These are phyloP conservation scores for Clavispora phyllophila DNA, from an alignment of 805 yeast species.

Conservation along the genomic window DNA sequence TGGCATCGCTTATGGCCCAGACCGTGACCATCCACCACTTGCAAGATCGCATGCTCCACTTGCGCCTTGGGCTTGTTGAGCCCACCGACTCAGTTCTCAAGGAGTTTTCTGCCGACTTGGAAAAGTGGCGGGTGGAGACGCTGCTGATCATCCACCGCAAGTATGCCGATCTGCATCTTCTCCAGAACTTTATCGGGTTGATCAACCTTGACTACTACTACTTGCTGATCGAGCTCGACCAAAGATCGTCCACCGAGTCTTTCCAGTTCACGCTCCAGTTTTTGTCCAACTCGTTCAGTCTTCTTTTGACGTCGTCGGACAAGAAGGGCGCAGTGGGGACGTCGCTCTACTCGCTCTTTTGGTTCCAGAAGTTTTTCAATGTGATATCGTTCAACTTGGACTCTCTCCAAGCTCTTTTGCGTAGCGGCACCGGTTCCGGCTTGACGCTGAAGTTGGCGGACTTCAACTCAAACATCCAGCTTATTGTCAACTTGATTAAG, in stretches of 20 bases:
- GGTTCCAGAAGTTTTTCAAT: slow-evolving; percentile 33
- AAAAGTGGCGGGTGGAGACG: slow-evolving; percentile 32
- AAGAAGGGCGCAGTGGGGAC: slow-evolving; percentile 13
- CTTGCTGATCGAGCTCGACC: slow-evolving; percentile 37
- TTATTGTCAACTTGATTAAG: slow-evolving; percentile 28
- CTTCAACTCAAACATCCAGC: slow-evolving; percentile 29
- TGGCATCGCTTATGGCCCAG: slow-evolving; percentile 16
- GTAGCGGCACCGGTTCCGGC: slow-evolving; percentile 10
- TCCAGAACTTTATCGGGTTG: slow-evolving; percentile 30
- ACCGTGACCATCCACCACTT: slow-evolving; percentile 22
- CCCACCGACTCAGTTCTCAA: slow-evolving; percentile 7
- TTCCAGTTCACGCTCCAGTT: slow-evolving; percentile 39
- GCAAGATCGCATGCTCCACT: slow-evolving; percentile 21
- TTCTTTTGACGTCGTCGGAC: slow-evolving; percentile 20
- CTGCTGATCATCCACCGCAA: slow-evolving; percentile 25
- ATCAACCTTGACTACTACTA: slow-evolving; percentile 37
- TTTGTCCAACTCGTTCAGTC: slow-evolving; percentile 34
- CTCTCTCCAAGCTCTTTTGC: slow-evolving; percentile 18
- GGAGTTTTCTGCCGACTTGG: slow-evolving; percentile 27
- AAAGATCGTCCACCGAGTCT: slow-evolving; percentile 32
- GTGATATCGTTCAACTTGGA: slow-evolving; percentile 27
- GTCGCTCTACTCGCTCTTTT: slow-evolving; percentile 22
- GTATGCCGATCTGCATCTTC: slow-evolving; percentile 21
- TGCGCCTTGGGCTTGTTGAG: slow-evolving; percentile 11
- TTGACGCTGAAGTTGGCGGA: slow-evolving; percentile 24